phyloP scores from a whole-genome alignment of 2,329 filamentous ascomycete species.

The Penicillium sp. region DNA sequence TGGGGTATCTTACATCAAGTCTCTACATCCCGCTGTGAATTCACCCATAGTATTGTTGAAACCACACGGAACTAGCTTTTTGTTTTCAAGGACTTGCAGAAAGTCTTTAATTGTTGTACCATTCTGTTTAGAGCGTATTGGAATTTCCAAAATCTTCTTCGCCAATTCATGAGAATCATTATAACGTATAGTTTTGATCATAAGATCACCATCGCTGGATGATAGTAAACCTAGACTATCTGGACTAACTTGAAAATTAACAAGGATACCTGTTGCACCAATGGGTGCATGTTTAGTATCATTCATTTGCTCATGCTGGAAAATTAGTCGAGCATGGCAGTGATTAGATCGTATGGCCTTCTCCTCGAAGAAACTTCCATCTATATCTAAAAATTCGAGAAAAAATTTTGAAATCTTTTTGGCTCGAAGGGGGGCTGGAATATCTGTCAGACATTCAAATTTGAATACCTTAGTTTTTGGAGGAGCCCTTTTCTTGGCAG shows the following conservation, averaged over 20 bases:
- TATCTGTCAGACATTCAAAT: not conserved
- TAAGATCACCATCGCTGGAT: not conserved
- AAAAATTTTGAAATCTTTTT: not conserved
- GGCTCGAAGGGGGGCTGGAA: not conserved
- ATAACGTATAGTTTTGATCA: not conserved
- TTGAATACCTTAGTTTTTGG: not conserved
- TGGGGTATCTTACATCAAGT: not conserved
- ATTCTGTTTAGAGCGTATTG: too few species aligned
- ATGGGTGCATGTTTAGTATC: not conserved
- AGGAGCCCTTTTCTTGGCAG: not conserved
- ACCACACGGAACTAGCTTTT: not conserved
- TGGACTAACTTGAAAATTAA: too few species aligned
- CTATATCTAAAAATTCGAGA: not conserved
- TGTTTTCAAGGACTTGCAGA: not conserved
- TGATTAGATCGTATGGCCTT: not conserved
- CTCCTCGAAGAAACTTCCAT: not conserved
- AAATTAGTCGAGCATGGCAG: not conserved
- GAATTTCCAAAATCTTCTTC: not conserved
- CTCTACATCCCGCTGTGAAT: not conserved
- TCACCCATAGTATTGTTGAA: not conserved
- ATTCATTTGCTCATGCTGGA: not conserved
- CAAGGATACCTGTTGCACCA: too few species aligned
- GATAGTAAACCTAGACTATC: too few species aligned
- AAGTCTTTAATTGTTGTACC: not conserved
- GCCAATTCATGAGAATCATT: not conserved